phyloP scores from a whole-genome alignment of 305 asterid species.

The Withania somnifera region DNA sequence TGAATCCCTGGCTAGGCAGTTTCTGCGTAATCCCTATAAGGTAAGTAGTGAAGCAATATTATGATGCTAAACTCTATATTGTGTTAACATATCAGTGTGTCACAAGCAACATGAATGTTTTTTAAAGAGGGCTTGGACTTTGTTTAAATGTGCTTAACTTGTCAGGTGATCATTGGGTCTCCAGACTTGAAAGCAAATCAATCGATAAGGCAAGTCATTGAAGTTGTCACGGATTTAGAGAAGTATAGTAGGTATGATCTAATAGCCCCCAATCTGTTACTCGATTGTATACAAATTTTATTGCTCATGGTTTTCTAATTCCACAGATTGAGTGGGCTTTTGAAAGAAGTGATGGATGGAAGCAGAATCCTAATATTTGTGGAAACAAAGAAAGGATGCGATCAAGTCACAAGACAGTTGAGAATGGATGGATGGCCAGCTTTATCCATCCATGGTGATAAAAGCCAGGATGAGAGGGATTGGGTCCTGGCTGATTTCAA shows the following conservation, averaged over 20 bases:
- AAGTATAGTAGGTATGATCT: slow-evolving; percentile 67
- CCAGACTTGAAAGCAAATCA: slow-evolving; percentile 72
- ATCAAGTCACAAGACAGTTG: slow-evolving; percentile 75
- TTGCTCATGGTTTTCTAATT: not conserved
- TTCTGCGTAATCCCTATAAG: slow-evolving; percentile 74
- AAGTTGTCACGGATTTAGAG: slow-evolving; percentile 67
- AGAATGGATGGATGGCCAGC: slow-evolving; percentile 98
- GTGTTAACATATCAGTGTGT: not conserved
- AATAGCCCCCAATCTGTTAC: not conserved
- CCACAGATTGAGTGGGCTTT: slow-evolving; percentile 62
- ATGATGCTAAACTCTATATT: not conserved
- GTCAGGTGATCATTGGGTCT: slow-evolving; percentile 79
- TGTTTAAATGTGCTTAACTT: not conserved
- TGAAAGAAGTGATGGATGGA: slow-evolving; percentile 79
- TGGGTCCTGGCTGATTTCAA: slow-evolving; percentile 88
- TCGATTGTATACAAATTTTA: not conserved
- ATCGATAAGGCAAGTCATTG: slow-evolving; percentile 69
- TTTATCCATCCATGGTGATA: slow-evolving; percentile 86
- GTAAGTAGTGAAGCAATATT: slow-evolving; percentile 17
- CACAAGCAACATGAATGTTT: not conserved
- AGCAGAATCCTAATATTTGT: slow-evolving; percentile 74
- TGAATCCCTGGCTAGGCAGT: slow-evolving; percentile 74
- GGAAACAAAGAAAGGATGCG: slow-evolving; percentile 91
- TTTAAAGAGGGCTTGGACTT: not conserved
- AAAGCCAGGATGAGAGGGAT: slow-evolving; percentile 91